These are phyloP conservation scores for Amanita molliuscula DNA, from an alignment of 768 basidiomycete genomes.

Conservation along the genomic window DNA sequence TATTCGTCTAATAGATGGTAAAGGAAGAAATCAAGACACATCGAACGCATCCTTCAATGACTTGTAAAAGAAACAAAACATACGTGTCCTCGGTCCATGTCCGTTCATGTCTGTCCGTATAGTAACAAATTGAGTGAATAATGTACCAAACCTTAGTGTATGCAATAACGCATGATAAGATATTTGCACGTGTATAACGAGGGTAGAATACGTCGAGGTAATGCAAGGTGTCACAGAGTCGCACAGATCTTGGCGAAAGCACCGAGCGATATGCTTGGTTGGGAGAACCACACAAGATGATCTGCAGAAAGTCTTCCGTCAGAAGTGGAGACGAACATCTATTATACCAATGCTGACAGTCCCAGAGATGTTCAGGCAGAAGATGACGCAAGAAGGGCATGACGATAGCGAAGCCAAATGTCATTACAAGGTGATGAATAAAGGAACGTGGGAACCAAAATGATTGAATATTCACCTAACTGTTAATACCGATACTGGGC, in stretches of 20 bases:
- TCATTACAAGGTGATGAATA: not conserved
- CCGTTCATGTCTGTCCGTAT: not conserved
- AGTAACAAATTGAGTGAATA: not conserved
- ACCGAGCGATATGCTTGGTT: not conserved
- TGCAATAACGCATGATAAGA: not conserved
- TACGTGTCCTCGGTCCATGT: not conserved
- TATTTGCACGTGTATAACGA: not conserved
- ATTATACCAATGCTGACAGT: not conserved
- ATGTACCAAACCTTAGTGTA: not conserved
- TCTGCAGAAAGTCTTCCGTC: not conserved
- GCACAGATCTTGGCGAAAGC: not conserved
- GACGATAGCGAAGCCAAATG: not conserved
- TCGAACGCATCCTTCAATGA: not conserved
- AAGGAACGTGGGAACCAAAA: not conserved
- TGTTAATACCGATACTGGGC: slow-evolving; percentile 3
- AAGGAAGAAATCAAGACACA: too few relatives aligned
- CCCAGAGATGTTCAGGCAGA: not conserved
- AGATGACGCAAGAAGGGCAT: not conserved
- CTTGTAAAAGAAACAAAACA: not conserved
- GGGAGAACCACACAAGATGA: not conserved
- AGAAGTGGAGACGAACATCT: not conserved
- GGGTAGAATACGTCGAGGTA: not conserved
- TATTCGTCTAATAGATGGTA: not conserved
- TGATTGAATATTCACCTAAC: slow-evolving; percentile 1
- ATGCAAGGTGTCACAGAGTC: not conserved